Evolutionary conservation across 345 rosid species (phyloP).

Genomic region (Salix purpurea): DNA sequence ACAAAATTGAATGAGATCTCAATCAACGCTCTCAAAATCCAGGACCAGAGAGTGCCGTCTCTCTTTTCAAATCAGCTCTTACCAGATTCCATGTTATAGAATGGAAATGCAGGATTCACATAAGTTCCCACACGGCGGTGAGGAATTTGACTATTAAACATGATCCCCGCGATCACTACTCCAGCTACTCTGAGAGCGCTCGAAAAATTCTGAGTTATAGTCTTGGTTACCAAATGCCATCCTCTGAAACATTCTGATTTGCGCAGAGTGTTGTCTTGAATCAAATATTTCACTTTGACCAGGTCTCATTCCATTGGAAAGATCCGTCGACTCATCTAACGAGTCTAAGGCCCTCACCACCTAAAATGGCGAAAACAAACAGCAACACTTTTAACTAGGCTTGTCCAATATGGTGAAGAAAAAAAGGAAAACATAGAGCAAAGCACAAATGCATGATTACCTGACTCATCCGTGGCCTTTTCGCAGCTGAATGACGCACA

Average conservation of each 20-base stretch:
- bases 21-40: constrained; percentile 11
- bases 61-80: constrained; percentile 1
- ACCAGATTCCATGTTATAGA: neutral
- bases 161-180: constrained; percentile 48
- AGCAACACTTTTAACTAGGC: neutral
- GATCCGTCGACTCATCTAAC: constrained; percentile 63
- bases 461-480: constrained; percentile 96
- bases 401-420: neutral
- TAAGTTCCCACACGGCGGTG: neutral
- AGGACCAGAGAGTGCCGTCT: neutral
- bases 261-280: constrained; percentile 85
- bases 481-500: constrained; percentile 81
- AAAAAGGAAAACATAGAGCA: neutral
- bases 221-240: constrained; percentile 96
- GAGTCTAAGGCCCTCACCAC: constrained; percentile 87
- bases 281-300: constrained; percentile 79
- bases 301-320: constrained; percentile 86
- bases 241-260: constrained; percentile 86
- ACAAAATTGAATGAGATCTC: constrained; percentile 6
- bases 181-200: constrained; percentile 75
- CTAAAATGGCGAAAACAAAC: constrained; percentile 21
- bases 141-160: constrained; percentile 36
- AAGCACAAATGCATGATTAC: constrained; percentile 23
- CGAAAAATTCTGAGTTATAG: constrained; percentile 63
- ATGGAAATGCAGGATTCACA: neutral